Percentiles rank a stretch among this genome's conserved stretches.
These are phyloP conservation scores for Colletotrichum paranaense DNA, from an alignment of 2,329 filamentous ascomycete genomes.

Conservation along the genomic window DNA sequence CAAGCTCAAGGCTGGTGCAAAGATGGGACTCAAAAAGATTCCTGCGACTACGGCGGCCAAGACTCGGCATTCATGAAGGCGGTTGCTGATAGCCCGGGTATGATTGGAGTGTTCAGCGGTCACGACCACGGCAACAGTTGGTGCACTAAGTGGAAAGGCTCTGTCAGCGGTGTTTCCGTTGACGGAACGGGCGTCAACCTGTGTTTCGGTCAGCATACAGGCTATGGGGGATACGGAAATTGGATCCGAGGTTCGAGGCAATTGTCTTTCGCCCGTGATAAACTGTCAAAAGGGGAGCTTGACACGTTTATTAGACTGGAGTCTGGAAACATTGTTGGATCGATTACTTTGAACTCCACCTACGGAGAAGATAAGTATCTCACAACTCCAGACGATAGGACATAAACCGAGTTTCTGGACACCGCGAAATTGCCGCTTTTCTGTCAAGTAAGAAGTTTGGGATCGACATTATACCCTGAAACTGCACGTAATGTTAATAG, in stretches of 20 bases:
- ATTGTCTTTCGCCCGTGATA: conserved; percentile 58
- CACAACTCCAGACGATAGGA: conserved; percentile 50
- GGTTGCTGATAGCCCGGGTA: conserved; percentile 62
- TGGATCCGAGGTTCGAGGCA: conserved; percentile 72
- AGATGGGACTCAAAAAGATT: conserved; percentile 50
- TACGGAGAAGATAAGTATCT: conserved; percentile 68
- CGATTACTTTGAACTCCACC: conserved; percentile 67
- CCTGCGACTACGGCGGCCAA: conserved; percentile 58
- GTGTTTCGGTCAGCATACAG: conserved; percentile 74
- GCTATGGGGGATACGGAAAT: conserved; percentile 76
- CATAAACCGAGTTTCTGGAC: conserved; percentile 19
- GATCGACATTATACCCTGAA: not conserved
- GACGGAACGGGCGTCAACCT: conserved; percentile 58
- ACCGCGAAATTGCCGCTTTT: not conserved
- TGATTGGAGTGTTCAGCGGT: conserved; percentile 71
- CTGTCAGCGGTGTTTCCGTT: conserved; percentile 47
- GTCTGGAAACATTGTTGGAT: conserved; percentile 61
- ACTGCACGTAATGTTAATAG: not conserved
- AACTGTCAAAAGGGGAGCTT: conserved; percentile 52
- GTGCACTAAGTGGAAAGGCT: conserved; percentile 63
- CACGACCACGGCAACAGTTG: conserved; percentile 75
- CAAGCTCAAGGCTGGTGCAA: conserved; percentile 58
- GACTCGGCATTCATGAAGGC: conserved; percentile 74
- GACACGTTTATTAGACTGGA: conserved; percentile 73
- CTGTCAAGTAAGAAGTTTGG: not conserved